A percentile compares a stretch with the other conserved stretches of the same genome.
phyloP scores from a whole-genome alignment of 257 asterid species.

The Solanum chaucha region DNA sequence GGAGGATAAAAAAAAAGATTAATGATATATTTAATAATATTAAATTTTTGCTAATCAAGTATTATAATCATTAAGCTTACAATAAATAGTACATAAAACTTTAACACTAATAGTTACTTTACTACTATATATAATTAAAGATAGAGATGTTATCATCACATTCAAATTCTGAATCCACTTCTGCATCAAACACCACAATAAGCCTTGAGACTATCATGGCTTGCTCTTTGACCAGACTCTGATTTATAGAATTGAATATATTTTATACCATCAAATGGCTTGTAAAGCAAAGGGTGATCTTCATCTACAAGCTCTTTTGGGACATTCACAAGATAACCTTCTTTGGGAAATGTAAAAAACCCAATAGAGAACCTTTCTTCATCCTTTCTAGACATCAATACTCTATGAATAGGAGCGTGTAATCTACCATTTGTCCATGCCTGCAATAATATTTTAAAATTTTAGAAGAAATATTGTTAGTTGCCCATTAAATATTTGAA shows the following conservation, averaged over 20 bases:
- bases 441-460: neutral
- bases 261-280: neutral
- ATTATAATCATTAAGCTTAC: too few species aligned
- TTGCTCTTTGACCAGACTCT: neutral
- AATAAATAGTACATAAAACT: too few species aligned
- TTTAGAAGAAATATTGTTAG: neutral
- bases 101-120: neutral
- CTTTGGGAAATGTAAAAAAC: neutral
- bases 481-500: neutral
- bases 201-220: neutral
- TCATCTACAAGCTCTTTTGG: neutral
- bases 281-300: neutral
- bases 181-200: neutral
- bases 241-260: neutral
- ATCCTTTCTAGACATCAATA: neutral
- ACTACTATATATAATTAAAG: neutral
- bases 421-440: neutral
- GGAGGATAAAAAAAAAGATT: too few species aligned
- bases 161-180: neutral
- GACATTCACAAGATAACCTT: neutral
- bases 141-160: too few species aligned
- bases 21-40: too few species aligned
- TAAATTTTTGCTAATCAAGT: too few species aligned
- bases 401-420: neutral
- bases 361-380: neutral